Base-by-base conservation (phyloP, 441 rosid genomes). In the Aquilaria agallochum region DNA sequence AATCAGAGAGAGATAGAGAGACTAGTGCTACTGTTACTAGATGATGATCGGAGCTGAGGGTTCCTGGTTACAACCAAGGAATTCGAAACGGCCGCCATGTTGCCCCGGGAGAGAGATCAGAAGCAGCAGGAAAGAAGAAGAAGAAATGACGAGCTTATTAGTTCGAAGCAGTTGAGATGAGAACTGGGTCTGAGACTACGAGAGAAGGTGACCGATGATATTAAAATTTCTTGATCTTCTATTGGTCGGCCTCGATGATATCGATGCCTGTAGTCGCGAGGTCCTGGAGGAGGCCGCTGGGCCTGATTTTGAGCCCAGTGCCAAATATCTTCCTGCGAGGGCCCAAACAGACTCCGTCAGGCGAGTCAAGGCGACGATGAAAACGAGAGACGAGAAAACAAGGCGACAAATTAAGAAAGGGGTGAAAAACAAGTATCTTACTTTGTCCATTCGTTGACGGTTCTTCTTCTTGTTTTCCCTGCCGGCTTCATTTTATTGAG, bases 71-170 rank as follows among this genome's bases (percentile, higher is more conserved):
- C 33, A 50, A 69, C 76, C 80, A 78, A 72, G 53, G 83, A 75
- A 68, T 68, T 76, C 40, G 83, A 74, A 64, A 84, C 67, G 33
- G 84, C 13, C 31, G 77, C 69, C 95, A 88, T 88, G 56, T 67
- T 68, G 46, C 10, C 27, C 27, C 3, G 12, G 20, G 10, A 47
- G 45, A 36, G 47, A 53, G 47, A 27, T 58, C 33, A 48, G 45
- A 45, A 53, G 70, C 11, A 66, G 58, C 11, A 50, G n/a, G 8
- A 58, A 9, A 50, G 49, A 59, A 46, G 45, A 13, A 27, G 31
- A 45, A 56, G 59, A 66, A 60, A 20, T 12, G 15, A 55, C 46
- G 68, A 54, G 58, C 68, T 59, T 40, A 10, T 32, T 44, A 15
- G 20, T 14, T n/a, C 6, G 64, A 63, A 47, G 31, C 31, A 46